Evolutionary conservation across 192 early-diverging fungal genomes (phyloP).

Genomic region (Podila epigama): DNA sequence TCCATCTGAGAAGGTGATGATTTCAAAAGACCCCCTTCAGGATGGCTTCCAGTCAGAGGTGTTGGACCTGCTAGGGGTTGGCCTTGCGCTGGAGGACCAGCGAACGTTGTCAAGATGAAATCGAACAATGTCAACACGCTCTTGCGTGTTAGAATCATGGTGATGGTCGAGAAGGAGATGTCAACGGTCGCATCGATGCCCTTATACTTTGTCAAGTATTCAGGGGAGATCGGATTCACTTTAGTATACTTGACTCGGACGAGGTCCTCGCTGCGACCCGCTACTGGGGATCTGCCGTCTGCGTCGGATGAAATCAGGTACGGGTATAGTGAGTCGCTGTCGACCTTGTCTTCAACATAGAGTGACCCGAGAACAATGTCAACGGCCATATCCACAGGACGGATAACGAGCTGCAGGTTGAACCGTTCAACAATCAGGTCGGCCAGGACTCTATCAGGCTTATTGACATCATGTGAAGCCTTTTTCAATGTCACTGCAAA

Average conservation of each 20-base stretch:
- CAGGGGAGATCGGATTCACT: conserved; percentile 74
- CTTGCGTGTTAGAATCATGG: conserved; percentile 84
- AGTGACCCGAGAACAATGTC: conserved; percentile 81
- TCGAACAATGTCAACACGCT: conserved; percentile 87
- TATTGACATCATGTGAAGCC: conserved; percentile 52
- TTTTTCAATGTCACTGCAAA: conserved; percentile 71
- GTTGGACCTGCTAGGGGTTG: too few relatives aligned
- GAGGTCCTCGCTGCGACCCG: conserved; percentile 65
- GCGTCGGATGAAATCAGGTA: conserved; percentile 67
- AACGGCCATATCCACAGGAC: conserved; percentile 78
- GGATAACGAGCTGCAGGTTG: conserved; percentile 70
- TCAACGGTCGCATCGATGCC: conserved; percentile 84
- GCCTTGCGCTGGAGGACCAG: conserved; percentile 14
- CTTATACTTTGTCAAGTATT: conserved; percentile 75
- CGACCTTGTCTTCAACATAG: conserved; percentile 75
- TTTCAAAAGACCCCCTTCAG: too few relatives aligned
- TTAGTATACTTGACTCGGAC: conserved; percentile 76
- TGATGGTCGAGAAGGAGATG: conserved; percentile 78
- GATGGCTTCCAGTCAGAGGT: too few relatives aligned
- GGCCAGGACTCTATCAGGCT: conserved; percentile 62
- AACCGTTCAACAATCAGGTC: conserved; percentile 77
- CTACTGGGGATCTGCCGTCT: conserved; percentile 31
- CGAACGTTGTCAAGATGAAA: conserved; percentile 82
- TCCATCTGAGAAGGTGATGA: conserved; percentile 7
- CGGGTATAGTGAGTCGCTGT: conserved; percentile 57